These are phyloP conservation scores for Onygenales sp. DNA, from an alignment of 2,329 filamentous ascomycete genomes.

Conservation along the genomic window DNA sequence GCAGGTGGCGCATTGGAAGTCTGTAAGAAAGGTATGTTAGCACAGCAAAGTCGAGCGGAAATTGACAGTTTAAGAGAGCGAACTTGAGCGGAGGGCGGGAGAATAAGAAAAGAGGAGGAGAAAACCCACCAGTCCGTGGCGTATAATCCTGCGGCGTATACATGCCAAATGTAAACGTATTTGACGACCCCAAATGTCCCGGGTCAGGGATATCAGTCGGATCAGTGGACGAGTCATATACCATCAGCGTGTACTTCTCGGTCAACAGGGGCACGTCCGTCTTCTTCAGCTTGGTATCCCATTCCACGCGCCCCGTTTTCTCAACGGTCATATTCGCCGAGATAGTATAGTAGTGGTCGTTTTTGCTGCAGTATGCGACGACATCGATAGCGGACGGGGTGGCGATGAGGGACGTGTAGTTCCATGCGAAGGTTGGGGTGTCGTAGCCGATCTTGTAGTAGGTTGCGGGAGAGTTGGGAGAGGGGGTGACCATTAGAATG, in stretches of 20 bases:
- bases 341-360: slow-evolving; percentile 53
- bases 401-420: slow-evolving; percentile 55
- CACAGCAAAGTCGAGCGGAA: background rate
- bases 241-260: slow-evolving; percentile 54
- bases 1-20: slow-evolving; percentile 50
- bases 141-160: slow-evolving; percentile 47
- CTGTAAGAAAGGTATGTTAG: slow-evolving; percentile 23
- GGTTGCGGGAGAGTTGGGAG: slow-evolving; percentile 37
- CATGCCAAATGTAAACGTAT: slow-evolving; percentile 52
- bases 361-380: slow-evolving; percentile 50
- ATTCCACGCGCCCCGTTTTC: slow-evolving; percentile 44
- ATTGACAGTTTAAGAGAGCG: background rate
- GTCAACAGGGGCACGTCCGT: slow-evolving; percentile 44
- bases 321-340: slow-evolving; percentile 48
- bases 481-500: slow-evolving; percentile 53
- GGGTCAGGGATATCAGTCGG: slow-evolving; percentile 43
- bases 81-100: background rate
- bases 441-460: slow-evolving; percentile 56
- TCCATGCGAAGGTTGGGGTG: slow-evolving; percentile 56
- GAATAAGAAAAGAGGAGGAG: background rate
- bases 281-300: slow-evolving; percentile 50
- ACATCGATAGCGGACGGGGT: slow-evolving; percentile 53
- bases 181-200: slow-evolving; percentile 46
- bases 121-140: slow-evolving; percentile 38
- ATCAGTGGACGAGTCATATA: slow-evolving; percentile 49